Percentiles rank a stretch among this genome's conserved stretches.
Conservation (phyloP, 1,139 yeast genomes). For the Nakaseomyces kungkrabaensis region DNA sequence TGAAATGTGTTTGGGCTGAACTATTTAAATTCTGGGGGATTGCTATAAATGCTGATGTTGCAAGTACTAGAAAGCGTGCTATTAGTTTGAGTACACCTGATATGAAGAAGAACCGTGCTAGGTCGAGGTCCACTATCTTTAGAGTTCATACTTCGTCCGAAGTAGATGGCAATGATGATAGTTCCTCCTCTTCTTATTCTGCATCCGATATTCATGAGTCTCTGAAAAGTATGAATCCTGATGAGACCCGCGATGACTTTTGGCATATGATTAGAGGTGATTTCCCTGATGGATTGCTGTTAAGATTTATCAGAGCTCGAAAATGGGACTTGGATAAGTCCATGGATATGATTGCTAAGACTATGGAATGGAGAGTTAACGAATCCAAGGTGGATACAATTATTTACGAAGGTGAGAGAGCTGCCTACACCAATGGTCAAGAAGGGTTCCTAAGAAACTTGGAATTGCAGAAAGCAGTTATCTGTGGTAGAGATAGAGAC, state of each 20-base stretch:
- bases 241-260: slow-evolving; percentile 31
- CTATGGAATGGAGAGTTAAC: slow-evolving; percentile 59
- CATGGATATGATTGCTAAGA: slow-evolving; percentile 53
- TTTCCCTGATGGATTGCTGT: slow-evolving; percentile 56
- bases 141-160: not conserved
- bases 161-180: slow-evolving; percentile 5
- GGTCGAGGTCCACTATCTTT: slow-evolving; percentile 43
- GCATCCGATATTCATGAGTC: slow-evolving; percentile 23
- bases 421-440: slow-evolving; percentile 24
- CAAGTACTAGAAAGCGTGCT: slow-evolving; percentile 7
- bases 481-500: slow-evolving; percentile 53
- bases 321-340: slow-evolving; percentile 60
- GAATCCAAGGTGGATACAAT: slow-evolving; percentile 50
- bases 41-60: slow-evolving; percentile 33
- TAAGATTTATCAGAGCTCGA: slow-evolving; percentile 64
- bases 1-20: slow-evolving; percentile 68
- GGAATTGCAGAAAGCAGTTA: slow-evolving; percentile 49
- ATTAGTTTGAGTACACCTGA: not conserved
- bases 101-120: slow-evolving; percentile 12
- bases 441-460: slow-evolving; percentile 31
- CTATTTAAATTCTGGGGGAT: slow-evolving; percentile 52
- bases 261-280: slow-evolving; percentile 56
- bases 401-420: slow-evolving; percentile 52
- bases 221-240: slow-evolving; percentile 35
- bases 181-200: not conserved